Conservation (phyloP, 2,329 filamentous ascomycete species). For the Aschersonia sp. region DNA sequence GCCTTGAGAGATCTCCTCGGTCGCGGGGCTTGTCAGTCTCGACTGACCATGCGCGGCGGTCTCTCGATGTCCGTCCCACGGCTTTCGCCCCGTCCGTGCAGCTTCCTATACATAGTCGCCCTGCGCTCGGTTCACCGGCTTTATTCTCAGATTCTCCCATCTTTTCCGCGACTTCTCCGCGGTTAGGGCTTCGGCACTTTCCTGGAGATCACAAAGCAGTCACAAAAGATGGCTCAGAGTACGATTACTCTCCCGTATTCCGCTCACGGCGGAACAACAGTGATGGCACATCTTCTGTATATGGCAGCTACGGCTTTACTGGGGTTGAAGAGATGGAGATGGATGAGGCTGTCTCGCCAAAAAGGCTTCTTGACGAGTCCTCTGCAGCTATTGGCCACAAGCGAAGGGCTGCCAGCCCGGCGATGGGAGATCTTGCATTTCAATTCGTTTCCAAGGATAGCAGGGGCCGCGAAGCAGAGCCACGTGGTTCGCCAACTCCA, state of each 20-base stretch:
- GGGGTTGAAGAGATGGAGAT: slow-evolving; percentile 30
- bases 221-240: slow-evolving; percentile 24
- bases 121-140: slow-evolving; percentile 15
- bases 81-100: slow-evolving; percentile 30
- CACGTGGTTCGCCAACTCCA: slow-evolving; percentile 37
- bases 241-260: slow-evolving; percentile 31
- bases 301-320: slow-evolving; percentile 27
- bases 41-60: slow-evolving; percentile 22
- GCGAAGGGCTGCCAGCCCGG: slow-evolving; percentile 40
- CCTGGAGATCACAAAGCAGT: slow-evolving; percentile 27
- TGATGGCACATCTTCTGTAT: slow-evolving; percentile 32
- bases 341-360: slow-evolving; percentile 36
- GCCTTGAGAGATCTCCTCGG: slow-evolving; percentile 29
- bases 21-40: slow-evolving; percentile 28
- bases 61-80: slow-evolving; percentile 24
- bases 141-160: slow-evolving; percentile 29
- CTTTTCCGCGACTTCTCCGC: slow-evolving; percentile 33
- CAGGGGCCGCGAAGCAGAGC: slow-evolving; percentile 31
- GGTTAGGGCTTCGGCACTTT: slow-evolving; percentile 23
- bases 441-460: slow-evolving; percentile 20
- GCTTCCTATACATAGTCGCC: slow-evolving; percentile 22
- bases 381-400: slow-evolving; percentile 32
- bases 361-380: slow-evolving; percentile 33
- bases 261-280: slow-evolving; percentile 35
- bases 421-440: slow-evolving; percentile 28